Evolutionary conservation across 75 land plant species (phyloP).

Genomic region (Pseudotsuga menziesii): DNA sequence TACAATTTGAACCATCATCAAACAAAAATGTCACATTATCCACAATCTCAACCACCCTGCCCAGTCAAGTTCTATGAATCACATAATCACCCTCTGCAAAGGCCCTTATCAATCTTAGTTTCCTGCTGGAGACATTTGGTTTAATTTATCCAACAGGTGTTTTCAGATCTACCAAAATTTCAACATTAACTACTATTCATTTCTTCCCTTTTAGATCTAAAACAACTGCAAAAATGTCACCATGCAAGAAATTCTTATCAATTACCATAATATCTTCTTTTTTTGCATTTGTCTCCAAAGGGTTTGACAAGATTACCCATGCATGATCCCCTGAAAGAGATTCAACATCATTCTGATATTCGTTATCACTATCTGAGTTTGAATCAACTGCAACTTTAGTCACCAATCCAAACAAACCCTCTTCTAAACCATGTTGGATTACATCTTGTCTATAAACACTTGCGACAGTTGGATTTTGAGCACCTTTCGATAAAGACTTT

Average conservation of each 20-base stretch:
- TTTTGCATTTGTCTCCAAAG: conserved; percentile 44
- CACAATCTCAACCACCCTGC: too few relatives aligned
- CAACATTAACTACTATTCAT: conserved; percentile 65
- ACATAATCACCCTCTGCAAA: too few relatives aligned
- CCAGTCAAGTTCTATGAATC: too few relatives aligned
- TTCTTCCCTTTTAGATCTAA: conserved; percentile 75
- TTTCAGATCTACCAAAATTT: too few relatives aligned
- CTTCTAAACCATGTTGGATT: conserved; percentile 35
- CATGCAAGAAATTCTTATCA: too few relatives aligned
- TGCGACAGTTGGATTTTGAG: not conserved
- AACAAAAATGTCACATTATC: too few relatives aligned
- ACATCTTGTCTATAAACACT: conserved; percentile 65
- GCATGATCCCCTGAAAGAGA: conserved; percentile 37
- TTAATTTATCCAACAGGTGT: conserved; percentile 46
- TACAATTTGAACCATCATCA: too few relatives aligned
- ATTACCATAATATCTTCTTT: conserved; percentile 52
- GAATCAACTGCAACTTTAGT: conserved; percentile 82
- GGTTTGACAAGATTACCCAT: conserved; percentile 73
- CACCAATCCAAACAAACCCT: conserved; percentile 62
- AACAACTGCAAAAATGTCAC: conserved; percentile 64
- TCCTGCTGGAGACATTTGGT: conserved; percentile 54
- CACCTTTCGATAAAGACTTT: not conserved
- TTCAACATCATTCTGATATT: conserved; percentile 42
- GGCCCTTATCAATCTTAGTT: too few relatives aligned
- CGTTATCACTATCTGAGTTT: conserved; percentile 38